Conservation (phyloP, 176 grass and related monocot species). For the Paspalum vaginatum region DNA sequence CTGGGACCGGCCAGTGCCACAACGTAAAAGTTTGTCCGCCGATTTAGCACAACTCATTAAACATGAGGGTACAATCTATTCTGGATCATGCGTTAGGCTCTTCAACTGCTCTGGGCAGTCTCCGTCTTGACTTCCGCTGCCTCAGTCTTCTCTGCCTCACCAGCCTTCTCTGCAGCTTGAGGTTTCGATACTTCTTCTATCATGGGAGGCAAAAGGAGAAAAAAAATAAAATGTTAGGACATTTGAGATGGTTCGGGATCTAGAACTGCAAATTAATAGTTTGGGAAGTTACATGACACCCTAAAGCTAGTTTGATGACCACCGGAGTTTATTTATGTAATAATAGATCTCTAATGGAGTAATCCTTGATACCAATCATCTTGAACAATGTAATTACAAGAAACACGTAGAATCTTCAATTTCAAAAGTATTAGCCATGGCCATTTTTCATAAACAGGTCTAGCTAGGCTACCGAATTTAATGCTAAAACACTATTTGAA, state of each 20-base stretch:
- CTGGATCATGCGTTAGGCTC: conserved; percentile 24
- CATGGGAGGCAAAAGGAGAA: neutral
- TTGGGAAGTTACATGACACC: too few species aligned
- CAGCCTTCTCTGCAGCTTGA: conserved; percentile 42
- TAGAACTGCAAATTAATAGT: too few species aligned
- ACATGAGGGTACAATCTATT: conserved; percentile 24
- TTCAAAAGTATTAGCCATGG: neutral
- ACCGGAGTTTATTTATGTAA: neutral
- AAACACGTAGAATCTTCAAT: neutral
- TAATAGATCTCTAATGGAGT: neutral
- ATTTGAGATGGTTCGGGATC: neutral
- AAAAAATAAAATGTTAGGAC: neutral
- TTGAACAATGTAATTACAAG: conserved; percentile 5
- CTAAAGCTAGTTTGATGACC: too few species aligned
- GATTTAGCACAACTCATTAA: conserved; percentile 29
- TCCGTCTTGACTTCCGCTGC: conserved; percentile 41
- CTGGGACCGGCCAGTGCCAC: neutral
- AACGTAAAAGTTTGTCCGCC: conserved; percentile 16
- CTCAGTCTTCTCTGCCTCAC: conserved; percentile 7
- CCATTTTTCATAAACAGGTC: neutral
- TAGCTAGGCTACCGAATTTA: neutral
- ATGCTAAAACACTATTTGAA: neutral
- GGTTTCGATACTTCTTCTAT: conserved; percentile 57
- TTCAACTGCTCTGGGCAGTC: conserved; percentile 44
- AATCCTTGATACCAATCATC: conserved; percentile 3